Percentiles rank a stretch among this genome's conserved stretches.
These are phyloP conservation scores for Annona cherimola DNA, from an alignment of 164 flowering plant genomes.

Conservation along the genomic window DNA sequence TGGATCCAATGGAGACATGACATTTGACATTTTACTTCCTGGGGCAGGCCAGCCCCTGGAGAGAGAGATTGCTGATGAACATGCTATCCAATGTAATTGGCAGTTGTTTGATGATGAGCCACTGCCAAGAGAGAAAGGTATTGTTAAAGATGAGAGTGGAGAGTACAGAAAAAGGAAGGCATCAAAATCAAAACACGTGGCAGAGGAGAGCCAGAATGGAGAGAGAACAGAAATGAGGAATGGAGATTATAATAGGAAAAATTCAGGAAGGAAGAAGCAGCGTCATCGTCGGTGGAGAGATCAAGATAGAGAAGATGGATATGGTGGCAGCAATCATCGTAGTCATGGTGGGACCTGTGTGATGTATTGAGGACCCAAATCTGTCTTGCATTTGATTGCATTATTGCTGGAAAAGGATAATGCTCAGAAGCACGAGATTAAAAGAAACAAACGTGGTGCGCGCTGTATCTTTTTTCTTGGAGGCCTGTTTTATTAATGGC, in stretches of 20 bases:
- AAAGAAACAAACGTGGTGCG: no score
- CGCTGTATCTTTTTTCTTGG: neutral
- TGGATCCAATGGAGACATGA: constrained; percentile 59
- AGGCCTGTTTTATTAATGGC: neutral
- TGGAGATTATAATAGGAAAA: constrained; percentile 31
- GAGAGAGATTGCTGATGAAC: constrained; percentile 23
- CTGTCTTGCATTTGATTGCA: neutral
- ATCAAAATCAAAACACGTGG: constrained; percentile 23
- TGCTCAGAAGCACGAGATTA: neutral
- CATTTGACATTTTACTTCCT: constrained; percentile 62
- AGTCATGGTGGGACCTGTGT: neutral
- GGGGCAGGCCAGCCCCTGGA: constrained; percentile 66
- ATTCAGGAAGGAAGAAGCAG: constrained; percentile 24
- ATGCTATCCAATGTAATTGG: constrained; percentile 74
- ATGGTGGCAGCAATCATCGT: neutral
- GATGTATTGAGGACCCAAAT: neutral
- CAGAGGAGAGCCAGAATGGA: constrained; percentile 24
- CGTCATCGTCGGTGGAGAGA: constrained; percentile 16
- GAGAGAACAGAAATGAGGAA: constrained; percentile 20
- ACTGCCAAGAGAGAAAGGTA: constrained; percentile 46
- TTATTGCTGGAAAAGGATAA: neutral
- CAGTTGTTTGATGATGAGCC: constrained; percentile 58
- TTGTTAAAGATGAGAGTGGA: constrained; percentile 13
- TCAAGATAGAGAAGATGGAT: neutral
- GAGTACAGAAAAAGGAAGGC: constrained; percentile 48